Evolutionary conservation across 2,329 filamentous ascomycete genomes (phyloP), one percentile per base, ranked within the genome.

Genomic region (Chaetomiaceae sp.): DNA sequence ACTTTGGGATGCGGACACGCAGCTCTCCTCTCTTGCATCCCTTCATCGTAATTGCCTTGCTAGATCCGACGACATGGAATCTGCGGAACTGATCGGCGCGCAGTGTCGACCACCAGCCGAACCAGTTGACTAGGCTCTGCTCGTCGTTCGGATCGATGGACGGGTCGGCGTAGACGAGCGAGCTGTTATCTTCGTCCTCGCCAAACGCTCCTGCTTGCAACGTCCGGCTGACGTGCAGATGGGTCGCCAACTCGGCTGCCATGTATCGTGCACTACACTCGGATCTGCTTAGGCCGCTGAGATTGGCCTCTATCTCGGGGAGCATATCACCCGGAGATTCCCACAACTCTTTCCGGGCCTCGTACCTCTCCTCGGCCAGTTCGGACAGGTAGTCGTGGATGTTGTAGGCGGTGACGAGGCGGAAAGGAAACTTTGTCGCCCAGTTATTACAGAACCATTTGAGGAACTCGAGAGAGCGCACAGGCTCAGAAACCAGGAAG

Each of bases 61-160:
- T 55, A 1, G 78, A 78, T 3, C 80, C 81, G 4, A 84, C 48
- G 3, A 85, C 75, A 16, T 69, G 66, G 56, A 84, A 83, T 33
- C 72, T 75, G 27, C 79, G 73, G 58, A 74, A 79, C 35, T 66
- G 65, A 50, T 81, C 73, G 31, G 79, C 60, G 25, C 74, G 73
- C 49, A 63, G 53, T 27, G 70, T 66, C 0, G 78, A 70, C 81
- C 81, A 85, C 63, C 71, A 77, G 1, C 76, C 79, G 61, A 83
- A 85, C 76, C 78, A 83, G 55, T 82, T 79, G 9, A 84, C 73
- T 23, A 85, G 66, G 50, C 76, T 81, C 59, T 82, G 77, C 60
- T 85, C 82, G 54, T 85, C 80, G 48, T 79, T 77, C 0, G 73
- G 69, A 49, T 82, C 74, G 40, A 85, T 77, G 1, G 56, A 63